A percentile compares a stretch with the other conserved stretches of the same genome.
Evolutionary conservation across 2,329 filamentous ascomycete genomes (phyloP).

Genomic region (Tolypocladium ovalisporum): DNA sequence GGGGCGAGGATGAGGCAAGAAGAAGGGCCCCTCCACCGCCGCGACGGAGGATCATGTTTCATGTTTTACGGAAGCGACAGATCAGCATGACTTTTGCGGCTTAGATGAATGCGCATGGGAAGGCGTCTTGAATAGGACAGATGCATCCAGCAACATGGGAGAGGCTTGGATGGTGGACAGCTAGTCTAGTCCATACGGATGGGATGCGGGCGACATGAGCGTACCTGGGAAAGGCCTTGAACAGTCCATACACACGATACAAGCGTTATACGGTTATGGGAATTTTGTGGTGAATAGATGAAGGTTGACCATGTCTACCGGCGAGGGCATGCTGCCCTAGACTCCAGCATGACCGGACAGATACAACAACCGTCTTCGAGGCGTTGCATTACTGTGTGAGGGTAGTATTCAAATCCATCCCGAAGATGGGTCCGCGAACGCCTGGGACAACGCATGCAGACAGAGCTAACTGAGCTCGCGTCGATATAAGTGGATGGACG

Average conservation of each 20-base stretch:
- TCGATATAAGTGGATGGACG: neutral
- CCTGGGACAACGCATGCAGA: neutral
- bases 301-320: no score
- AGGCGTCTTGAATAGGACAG: constrained; percentile 6
- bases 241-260: neutral
- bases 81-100: constrained; percentile 7
- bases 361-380: no score
- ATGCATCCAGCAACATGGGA: constrained; percentile 6
- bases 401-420: neutral
- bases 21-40: neutral
- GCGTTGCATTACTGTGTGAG: no score
- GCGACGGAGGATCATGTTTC: constrained; percentile 14
- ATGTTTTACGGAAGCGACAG: constrained; percentile 8
- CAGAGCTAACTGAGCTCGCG: neutral
- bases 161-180: constrained; percentile 5
- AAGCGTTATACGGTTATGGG: neutral
- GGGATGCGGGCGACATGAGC: neutral
- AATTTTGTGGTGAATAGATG: neutral
- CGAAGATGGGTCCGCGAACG: neutral
- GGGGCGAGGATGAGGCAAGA: neutral
- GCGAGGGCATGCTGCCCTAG: no score
- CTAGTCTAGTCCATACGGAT: neutral
- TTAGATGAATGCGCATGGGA: constrained; percentile 10
- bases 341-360: no score
- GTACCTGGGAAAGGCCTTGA: constrained; percentile 1